phyloP scores from a whole-genome alignment of 2,329 filamentous ascomycete species.

The Ciborinia camelliae region DNA sequence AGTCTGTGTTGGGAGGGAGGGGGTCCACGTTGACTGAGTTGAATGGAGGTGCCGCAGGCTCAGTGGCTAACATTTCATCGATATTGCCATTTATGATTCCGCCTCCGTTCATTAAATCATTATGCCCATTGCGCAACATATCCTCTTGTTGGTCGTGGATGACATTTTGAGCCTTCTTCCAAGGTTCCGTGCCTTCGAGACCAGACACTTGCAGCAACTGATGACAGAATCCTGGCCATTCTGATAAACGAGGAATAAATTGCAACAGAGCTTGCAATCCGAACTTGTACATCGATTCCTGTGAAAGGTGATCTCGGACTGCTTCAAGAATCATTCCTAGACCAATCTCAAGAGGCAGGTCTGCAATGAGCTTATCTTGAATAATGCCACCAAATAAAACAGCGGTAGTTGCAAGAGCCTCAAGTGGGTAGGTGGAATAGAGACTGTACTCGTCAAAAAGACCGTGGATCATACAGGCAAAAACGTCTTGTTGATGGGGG shows the following conservation, averaged over 20 bases:
- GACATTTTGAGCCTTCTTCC: constrained; percentile 76
- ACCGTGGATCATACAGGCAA: constrained; percentile 97
- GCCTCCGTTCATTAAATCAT: constrained; percentile 44
- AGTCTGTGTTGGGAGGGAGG: constrained; percentile 58
- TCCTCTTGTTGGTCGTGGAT: constrained; percentile 66
- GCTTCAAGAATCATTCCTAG: constrained; percentile 97
- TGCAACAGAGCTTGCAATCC: constrained; percentile 93
- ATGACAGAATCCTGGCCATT: constrained; percentile 95
- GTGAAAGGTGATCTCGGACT: constrained; percentile 76
- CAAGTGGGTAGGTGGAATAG: constrained; percentile 93
- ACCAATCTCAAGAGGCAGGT: constrained; percentile 88
- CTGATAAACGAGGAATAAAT: constrained; percentile 73
- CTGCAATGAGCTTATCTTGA: constrained; percentile 84
- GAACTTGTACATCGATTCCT: constrained; percentile 96
- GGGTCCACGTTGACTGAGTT: constrained; percentile 73
- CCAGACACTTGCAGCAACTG: constrained; percentile 78
- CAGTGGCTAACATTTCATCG: constrained; percentile 58
- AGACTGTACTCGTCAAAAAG: constrained; percentile 96
- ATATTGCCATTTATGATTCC: constrained; percentile 65
- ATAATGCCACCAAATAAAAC: constrained; percentile 97
- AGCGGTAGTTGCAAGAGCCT: constrained; percentile 90
- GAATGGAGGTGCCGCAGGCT: constrained; percentile 69
- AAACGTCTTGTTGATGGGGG: constrained; percentile 84
- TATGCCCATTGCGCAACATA: constrained; percentile 47
- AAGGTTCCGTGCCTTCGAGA: constrained; percentile 80